Evolutionary conservation across 2,329 filamentous ascomycete species (phyloP), one percentile per base, ranked within the genome.

Genomic region (Fusarium armeniacum): DNA sequence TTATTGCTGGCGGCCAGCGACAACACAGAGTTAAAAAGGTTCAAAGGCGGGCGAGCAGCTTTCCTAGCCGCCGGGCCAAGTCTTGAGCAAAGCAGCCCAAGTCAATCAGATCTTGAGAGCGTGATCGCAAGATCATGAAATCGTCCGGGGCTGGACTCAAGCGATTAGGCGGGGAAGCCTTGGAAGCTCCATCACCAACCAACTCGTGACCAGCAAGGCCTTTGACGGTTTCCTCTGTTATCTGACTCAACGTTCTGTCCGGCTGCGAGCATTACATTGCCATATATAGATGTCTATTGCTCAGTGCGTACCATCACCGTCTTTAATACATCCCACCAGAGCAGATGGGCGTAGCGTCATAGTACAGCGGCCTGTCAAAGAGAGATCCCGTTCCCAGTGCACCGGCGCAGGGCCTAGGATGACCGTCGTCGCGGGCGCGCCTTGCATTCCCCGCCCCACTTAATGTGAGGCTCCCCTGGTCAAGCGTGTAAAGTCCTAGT

Each of bases 381-480:
- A 72, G 64, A 69, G 73, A 74, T 76, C 72, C 75, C 69, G 70
- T 73, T 73, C 69, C 76, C 75, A 77, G 71, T 71, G 65, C 71
- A 75, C 75, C 73, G 75, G 76, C 67, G 68, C 75, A 71, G 58
- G 57, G 46, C 62, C 65, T 64, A 62, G 70, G 63, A 44, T 55
- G 47, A 61, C 33, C 47, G 51, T 65, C 50, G 36, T 63, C 67
- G 60, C 65, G 66, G 67, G 41, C 62, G 43, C 69, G 64, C 58
- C 72, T 68, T 74, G 67, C 66, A 73, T 75, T 71, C 66, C 65
- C 65, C 62, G 70, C 66, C 62, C 71, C 73, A 73, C 73, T 67
- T 62, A 45, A 65, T 70, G 57, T 38, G 56, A 72, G 73, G 71
- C 68, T 68, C 70, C 70, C 71, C 70, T 58, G 62, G 62, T 59